Conservation (phyloP, 2,329 filamentous ascomycete genomes). For the Microdochium bolleyi region DNA sequence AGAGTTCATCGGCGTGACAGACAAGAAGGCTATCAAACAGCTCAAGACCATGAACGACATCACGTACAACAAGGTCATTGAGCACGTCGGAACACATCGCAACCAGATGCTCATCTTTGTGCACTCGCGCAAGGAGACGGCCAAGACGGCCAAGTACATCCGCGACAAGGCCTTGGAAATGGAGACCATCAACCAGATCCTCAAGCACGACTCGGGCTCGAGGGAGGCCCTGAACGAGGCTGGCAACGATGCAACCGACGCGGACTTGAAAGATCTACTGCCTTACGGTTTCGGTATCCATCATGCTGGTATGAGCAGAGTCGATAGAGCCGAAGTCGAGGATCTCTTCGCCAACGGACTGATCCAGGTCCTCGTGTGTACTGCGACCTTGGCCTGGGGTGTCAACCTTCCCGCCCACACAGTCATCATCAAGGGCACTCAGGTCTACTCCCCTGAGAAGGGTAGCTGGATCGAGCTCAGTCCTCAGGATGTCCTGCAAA, state of each 20-base stretch:
- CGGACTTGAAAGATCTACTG: constrained; percentile 85
- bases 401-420: constrained; percentile 97
- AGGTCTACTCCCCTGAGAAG: constrained; percentile 96
- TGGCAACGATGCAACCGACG: constrained; percentile 72
- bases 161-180: constrained; percentile 94
- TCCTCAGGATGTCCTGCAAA: constrained; percentile 94
- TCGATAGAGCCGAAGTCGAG: constrained; percentile 92
- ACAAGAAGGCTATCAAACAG: constrained; percentile 98
- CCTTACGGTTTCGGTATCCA: constrained; percentile 98
- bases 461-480: constrained; percentile 97
- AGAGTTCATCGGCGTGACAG: constrained; percentile 94
- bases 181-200: constrained; percentile 93
- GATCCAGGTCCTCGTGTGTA: constrained; percentile 93
- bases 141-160: constrained; percentile 94
- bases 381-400: constrained; percentile 97
- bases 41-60: constrained; percentile 99
- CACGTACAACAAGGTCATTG: constrained; percentile 93
- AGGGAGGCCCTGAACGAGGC: constrained; percentile 83
- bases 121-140: constrained; percentile 95
- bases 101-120: constrained; percentile 99
- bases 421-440: constrained; percentile 97
- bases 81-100: constrained; percentile 85
- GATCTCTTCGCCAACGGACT: constrained; percentile 87
- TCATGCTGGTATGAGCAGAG: constrained; percentile 92
- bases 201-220: constrained; percentile 86